A percentile compares a stretch with the other conserved stretches of the same genome.
Evolutionary conservation across 768 basidiomycete genomes (phyloP).

Genomic region (Leucosporidium yakuticum): DNA sequence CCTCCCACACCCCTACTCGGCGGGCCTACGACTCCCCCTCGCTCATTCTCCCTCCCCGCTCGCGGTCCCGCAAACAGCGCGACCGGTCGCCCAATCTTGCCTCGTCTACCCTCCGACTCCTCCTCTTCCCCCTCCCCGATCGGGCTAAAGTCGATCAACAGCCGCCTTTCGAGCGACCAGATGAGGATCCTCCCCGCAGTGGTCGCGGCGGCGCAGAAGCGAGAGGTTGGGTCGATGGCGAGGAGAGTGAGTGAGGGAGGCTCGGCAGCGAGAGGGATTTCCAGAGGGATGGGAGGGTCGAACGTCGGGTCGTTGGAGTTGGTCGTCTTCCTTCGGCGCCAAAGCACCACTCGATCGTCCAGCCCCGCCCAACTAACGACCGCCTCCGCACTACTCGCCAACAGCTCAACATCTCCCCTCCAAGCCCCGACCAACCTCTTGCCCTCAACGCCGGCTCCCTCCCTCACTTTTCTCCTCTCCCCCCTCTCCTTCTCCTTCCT

Average conservation of each 20-base stretch:
- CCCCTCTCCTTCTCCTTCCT: slow-evolving; percentile 46
- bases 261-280: slow-evolving; percentile 52
- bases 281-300: slow-evolving; percentile 50
- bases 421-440: slow-evolving; percentile 72
- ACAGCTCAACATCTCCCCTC: slow-evolving; percentile 71
- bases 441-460: slow-evolving; percentile 22
- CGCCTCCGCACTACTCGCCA: slow-evolving; percentile 66
- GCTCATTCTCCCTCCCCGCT: too few relatives aligned
- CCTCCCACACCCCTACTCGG: background rate
- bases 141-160: slow-evolving; percentile 14
- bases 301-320: slow-evolving; percentile 49
- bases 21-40: too few relatives aligned
- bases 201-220: slow-evolving; percentile 66
- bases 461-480: slow-evolving; percentile 2
- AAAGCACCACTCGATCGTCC: slow-evolving; percentile 69
- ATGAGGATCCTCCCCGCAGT: slow-evolving; percentile 59
- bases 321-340: slow-evolving; percentile 50
- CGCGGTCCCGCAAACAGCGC: too few relatives aligned
- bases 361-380: slow-evolving; percentile 60
- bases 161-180: slow-evolving; percentile 50
- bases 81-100: slow-evolving; percentile 36
- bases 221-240: slow-evolving; percentile 58
- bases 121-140: slow-evolving; percentile 37
- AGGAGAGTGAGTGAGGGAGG: slow-evolving; percentile 52
- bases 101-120: slow-evolving; percentile 48